Conservation (phyloP, 495 filamentous ascomycete species). For the Penicillium manginii region DNA sequence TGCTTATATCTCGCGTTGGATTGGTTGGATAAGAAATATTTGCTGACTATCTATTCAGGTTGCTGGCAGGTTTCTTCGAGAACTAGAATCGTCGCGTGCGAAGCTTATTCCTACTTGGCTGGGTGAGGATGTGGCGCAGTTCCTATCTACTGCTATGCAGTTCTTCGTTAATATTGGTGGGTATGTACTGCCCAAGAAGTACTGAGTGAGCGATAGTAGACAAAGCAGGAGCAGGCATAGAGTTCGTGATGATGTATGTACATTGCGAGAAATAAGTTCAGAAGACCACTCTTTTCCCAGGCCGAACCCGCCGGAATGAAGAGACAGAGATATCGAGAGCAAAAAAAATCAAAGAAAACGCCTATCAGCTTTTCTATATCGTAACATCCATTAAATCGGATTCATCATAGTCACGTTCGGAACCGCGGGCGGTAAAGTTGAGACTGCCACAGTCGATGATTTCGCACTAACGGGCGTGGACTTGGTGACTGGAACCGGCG, state of each 20-base stretch:
- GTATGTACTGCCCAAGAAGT: constrained; percentile 29
- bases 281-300: not conserved
- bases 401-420: constrained; percentile 46
- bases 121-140: constrained; percentile 29
- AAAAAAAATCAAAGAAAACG: constrained; percentile 2
- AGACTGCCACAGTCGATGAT: constrained; percentile 4
- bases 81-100: constrained; percentile 29
- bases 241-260: constrained; percentile 1
- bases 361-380: constrained; percentile 19
- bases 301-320: not conserved
- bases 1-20: not conserved
- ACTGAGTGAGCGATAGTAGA: not conserved
- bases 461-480: constrained; percentile 18
- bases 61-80: constrained; percentile 30
- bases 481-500: constrained; percentile 30
- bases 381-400: constrained; percentile 38
- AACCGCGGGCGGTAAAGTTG: constrained; percentile 29
- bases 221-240: not conserved
- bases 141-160: constrained; percentile 29
- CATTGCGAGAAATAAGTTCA: not conserved
- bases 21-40: no score
- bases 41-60: constrained; percentile 15
- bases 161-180: constrained; percentile 37
- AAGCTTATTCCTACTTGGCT: constrained; percentile 28
- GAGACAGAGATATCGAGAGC: not conserved